Evolutionary conservation across 345 rosid genomes (phyloP), one percentile per base, ranked within the genome.

Genomic region (Heritiera fomes): DNA sequence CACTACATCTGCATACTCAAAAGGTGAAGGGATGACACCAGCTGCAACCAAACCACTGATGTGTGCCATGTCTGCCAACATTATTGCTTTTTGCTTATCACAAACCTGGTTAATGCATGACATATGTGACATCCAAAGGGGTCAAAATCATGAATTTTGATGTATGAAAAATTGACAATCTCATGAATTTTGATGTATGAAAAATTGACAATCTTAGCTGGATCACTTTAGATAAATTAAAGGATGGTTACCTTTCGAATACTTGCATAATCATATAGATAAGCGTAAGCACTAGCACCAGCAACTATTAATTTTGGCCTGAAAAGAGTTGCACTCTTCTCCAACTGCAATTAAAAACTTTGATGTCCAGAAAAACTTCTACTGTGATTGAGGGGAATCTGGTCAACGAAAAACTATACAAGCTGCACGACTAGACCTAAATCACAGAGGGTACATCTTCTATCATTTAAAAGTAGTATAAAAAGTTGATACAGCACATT

Each of bases 21-120:
- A 96, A 20, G 98, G 99, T 49, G 99, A 96, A 71, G 99, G 98
- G 82, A 96, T 86, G 73, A 96, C 99, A 78, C 88, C 97, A 71
- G 95, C 98, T 72, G 97, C 99, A 80, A 94, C 98, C 85, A 94
- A 78, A 63, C 98, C 99, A 82, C 99, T 96, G 66, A 96, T 96
- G 83, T 96, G 99, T 64, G 98, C 99, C 98, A 96, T 96, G 86
- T 96, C 99, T 49, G 99, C 99, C 77, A 94, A 82, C 89, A 94
- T 40, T 52, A 90, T 84, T 69, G 98, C 98, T 78, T 96, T 94
- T 82, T 94, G 99, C 90, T 92, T 96, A 97, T 94, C 86, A 63
- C 99, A 94, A 59, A 96, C 93, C 99, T 96, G 90, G 90, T 71
- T 74, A 60, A 80, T 30, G 20, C 41, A 15, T 60, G 43, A 74